Base-by-base conservation (phyloP, 495 filamentous ascomycete species). In the Xylaria castorea region DNA sequence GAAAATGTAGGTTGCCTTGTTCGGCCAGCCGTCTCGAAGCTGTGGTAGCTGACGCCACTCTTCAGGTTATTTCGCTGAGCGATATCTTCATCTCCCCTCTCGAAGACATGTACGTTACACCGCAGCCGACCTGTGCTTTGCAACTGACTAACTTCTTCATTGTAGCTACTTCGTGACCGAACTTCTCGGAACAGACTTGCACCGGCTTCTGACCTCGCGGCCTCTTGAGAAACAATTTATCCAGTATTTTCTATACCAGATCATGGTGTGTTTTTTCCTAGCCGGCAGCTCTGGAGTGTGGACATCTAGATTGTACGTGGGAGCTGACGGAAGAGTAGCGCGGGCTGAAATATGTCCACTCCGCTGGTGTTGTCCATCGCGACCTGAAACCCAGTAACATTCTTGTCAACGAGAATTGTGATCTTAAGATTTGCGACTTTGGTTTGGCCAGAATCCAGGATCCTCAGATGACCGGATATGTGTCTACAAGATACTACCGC, bases 381-480 rank as follows among this genome's bases (percentile, higher is more conserved):
- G 96, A 99, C 79, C 86, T 99, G 71, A 99, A 99, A 82, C 96
- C 96, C 42, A 97, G 93, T 86, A 99, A 99, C 83, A 99, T 99
- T 78, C 87, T 99, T 61, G 94, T 99, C 83, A 99, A 99, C 82
- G 96, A 99, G 83, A 99, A 99, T 81, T 99, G 96, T 83, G 96
- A 99, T 81, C 85, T 99, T 68, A 99, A 99, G 85, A 99, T 99
- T 82, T 99, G 96, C 88, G 96, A 99, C 81, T 99, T 99, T 77
- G 96, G 96, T 71, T 86, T 99, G 68, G 96, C 96, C 51, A 93
- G 96, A 78, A 97, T 99, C 78, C 96, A 99, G 82, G 96, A 99
- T 78, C 96, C 96, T n/a, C 96, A 99, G 83, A 99, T 99, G 96
- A 99, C 96, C 50, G 96, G 96, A 77, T 99, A 99, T 79, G 96